Conservation (phyloP, 148 eudicot species). For the Fagopyrum tataricum region DNA sequence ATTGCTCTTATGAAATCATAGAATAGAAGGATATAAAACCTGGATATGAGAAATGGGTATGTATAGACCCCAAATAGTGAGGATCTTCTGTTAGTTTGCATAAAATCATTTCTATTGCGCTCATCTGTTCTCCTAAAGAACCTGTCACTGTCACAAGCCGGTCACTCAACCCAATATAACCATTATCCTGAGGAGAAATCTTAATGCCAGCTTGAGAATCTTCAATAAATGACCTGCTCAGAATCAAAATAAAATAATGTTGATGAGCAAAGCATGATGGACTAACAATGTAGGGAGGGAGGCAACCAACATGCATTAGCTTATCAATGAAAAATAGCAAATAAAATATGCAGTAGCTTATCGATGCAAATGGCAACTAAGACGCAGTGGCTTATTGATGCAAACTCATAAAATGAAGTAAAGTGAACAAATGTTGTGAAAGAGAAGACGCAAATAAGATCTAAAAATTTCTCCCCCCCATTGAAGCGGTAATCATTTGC, state of each 20-base stretch:
- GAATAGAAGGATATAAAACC: conserved; percentile 25
- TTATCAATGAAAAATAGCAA: neutral
- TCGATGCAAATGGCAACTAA: neutral
- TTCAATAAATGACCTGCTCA: conserved; percentile 78
- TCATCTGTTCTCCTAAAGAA: conserved; percentile 66
- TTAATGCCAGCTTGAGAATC: conserved; percentile 81
- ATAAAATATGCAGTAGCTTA: neutral
- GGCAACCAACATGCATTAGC: neutral
- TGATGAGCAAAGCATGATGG: neutral
- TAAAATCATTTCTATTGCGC: conserved; percentile 69
- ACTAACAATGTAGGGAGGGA: neutral
- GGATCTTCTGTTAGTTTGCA: conserved; percentile 66
- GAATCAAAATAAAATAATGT: neutral
- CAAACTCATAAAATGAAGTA: neutral
- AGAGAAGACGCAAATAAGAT: neutral
- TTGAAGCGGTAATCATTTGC: neutral
- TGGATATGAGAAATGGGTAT: conserved; percentile 67
- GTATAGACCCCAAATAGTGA: conserved; percentile 57
- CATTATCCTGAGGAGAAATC: conserved; percentile 80
- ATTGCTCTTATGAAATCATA: neutral
- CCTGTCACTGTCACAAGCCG: conserved; percentile 80
- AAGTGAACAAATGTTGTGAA: neutral
- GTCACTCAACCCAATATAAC: conserved; percentile 66
- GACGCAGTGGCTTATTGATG: neutral
- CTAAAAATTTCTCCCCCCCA: neutral